A percentile compares a stretch with the other conserved stretches of the same genome.
phyloP scores from a whole-genome alignment of 2,329 filamentous ascomycete species.

The Metarhizium robertsii region DNA sequence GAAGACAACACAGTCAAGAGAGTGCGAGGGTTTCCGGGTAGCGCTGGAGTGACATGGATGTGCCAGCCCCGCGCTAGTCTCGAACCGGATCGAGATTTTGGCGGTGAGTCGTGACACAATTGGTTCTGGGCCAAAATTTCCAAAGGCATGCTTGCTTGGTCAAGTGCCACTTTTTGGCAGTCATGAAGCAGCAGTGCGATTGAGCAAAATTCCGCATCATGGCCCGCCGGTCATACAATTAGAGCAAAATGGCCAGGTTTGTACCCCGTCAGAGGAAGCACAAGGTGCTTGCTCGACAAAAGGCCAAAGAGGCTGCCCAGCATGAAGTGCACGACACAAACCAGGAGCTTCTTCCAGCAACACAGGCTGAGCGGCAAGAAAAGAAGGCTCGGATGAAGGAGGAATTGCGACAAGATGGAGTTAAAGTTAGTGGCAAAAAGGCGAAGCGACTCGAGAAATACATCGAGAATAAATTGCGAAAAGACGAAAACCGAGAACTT shows the following conservation, averaged over 20 bases:
- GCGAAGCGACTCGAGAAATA: constrained; percentile 60
- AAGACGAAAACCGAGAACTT: constrained; percentile 81
- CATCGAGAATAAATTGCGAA: constrained; percentile 82
- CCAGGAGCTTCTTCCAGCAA: constrained; percentile 23
- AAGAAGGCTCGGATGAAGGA: constrained; percentile 47
- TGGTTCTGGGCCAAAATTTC: constrained; percentile 24
- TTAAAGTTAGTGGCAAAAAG: constrained; percentile 54
- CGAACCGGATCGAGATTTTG: constrained; percentile 17
- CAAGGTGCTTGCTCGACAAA: constrained; percentile 56
- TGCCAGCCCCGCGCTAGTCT: constrained; percentile 25
- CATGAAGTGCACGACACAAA: constrained; percentile 29
- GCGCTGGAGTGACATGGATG: background rate
- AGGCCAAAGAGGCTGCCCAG: constrained; percentile 32
- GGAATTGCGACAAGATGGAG: constrained; percentile 39
- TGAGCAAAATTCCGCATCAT: background rate
- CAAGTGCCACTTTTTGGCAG: background rate
- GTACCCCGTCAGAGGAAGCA: constrained; percentile 59
- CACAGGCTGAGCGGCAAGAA: constrained; percentile 42
- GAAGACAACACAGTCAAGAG: constrained; percentile 5
- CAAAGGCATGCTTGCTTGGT: constrained; percentile 6
- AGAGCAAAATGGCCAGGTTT: constrained; percentile 40
- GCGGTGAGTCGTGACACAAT: constrained; percentile 29
- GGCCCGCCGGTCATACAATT: background rate
- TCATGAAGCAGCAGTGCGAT: background rate
- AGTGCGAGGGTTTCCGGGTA: background rate